Evolutionary conservation across 768 basidiomycete species (phyloP), one percentile per base, ranked within the genome.

Genomic region (Naematelia encephala): DNA sequence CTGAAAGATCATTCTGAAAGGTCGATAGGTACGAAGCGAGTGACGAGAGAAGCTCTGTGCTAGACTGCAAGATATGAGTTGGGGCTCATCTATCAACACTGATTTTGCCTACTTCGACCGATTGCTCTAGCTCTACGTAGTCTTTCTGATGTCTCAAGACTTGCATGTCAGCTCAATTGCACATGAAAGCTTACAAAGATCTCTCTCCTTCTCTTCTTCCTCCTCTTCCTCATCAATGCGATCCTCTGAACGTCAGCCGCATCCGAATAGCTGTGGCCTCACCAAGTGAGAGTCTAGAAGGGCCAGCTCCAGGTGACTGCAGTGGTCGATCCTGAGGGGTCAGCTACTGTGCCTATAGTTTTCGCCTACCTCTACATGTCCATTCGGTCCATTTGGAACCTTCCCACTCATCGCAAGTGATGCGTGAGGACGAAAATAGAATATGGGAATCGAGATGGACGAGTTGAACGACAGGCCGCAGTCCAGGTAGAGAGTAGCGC

Each of bases 1-100:
- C 87, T 4, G 91, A 89, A 21, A 99, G 82, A 76, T 99, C 94
- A 67, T 82, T 87, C 77, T 97, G 94, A 71, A 99, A 99, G 0
- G 90, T 96, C 1, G 91, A 91, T 11, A 99, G 82, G 77, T 98
- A 98, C 1, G 85, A 82, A 65, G 96, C 87, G 2, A 99, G 82
- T 1, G 90, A 90, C 70, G 91, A 87, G 54, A 99, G 81, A 19
- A 98, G 83, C 59, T 82, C 82, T 13, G 89, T 83, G 70, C 93
- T 94, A 14, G 90, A 87, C 94, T 99, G 74, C 5, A 23, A 16
- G 30, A 39, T 42, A 26, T 44, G 21, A 19, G 42, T 4, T 16
- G 11, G 34, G 4, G 13, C 8, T n/a, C 22, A 51, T 16, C 39
- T 25, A 19, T 4, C 8, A 12, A 21, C 21, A 48, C 43, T 49